Conservation (phyloP, 345 rosid species). For the Raphanus sativus region DNA sequence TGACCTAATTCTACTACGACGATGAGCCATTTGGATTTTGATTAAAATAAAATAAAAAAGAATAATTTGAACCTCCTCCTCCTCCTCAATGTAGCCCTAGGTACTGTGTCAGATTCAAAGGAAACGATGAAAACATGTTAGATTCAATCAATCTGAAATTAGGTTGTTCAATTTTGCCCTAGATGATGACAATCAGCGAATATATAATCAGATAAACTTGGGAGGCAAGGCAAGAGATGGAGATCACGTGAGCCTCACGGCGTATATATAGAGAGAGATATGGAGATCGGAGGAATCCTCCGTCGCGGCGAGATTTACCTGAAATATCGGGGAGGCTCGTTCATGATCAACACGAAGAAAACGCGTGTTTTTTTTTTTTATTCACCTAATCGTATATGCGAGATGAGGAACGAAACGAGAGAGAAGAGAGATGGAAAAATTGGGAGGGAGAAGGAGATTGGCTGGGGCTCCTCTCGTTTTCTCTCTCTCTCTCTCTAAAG, state of each 20-base stretch:
- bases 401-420: background rate
- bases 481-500: conserved; percentile 8
- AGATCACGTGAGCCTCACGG: conserved; percentile 2
- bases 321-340: conserved; percentile 26
- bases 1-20: conserved; percentile 69
- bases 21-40: conserved; percentile 40
- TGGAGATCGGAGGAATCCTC: background rate
- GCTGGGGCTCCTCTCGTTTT: background rate
- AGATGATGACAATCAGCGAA: background rate
- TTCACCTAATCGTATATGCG: background rate
- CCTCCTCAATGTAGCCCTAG: no score
- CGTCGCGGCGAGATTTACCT: conserved; percentile 22
- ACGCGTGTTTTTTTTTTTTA: background rate
- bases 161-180: background rate
- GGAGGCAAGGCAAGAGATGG: conserved; percentile 20
- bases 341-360: conserved; percentile 28
- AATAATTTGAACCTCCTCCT: no score
- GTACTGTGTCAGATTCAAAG: background rate
- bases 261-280: no score
- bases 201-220: conserved; percentile 14
- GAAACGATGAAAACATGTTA: background rate
- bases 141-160: background rate
- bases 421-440: background rate
- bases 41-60: no score
- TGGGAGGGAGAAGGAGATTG: conserved; percentile 31